Base-by-base conservation (phyloP, 1,284 basidiomycete species). In the Austroboletus niveus region DNA sequence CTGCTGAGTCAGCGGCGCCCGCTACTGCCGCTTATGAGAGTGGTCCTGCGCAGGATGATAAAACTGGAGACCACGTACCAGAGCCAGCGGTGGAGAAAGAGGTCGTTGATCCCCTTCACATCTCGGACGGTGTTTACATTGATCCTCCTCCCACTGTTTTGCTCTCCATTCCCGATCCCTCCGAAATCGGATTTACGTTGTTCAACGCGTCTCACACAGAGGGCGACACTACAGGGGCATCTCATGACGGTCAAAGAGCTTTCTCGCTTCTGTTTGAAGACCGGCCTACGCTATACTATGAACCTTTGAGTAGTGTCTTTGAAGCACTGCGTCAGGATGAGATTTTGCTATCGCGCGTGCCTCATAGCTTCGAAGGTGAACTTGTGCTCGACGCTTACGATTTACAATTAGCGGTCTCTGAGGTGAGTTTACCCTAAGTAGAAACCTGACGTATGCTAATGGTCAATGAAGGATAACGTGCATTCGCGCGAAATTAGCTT, bases 111-210 rank as follows among this genome's bases (percentile, higher is more conserved):
- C 81, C 82, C 8, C 81, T 84, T 60, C 82, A 85, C 64, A 82
- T 85, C 45, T 83, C 81, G 10, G 86, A 86, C 57, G 85, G 79
- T 29, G 79, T 85, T 43, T 85, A 82, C 61, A 85, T 87, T 49
- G 86, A 89, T 53, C 84, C 84, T n/a, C 87, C 87, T 43, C 86
- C 87, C 15, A 72, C 83, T 22, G 82, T 89, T 42, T 70, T 87
- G 42, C 62, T 89, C 31, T 76, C 80, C 17, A 60, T 87, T 20
- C 57, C 65, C 49, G 67, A 72, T 47, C 64, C 71, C 38, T 74
- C 76, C 42, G 70, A 72, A 30, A 60, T 72, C 35, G 71, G 75
- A 38, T 75, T 76, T 58, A 77, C 72, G 53, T 71, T 89, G 35
- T 89, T 89, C 70, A 89, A 82, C 62, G 72, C 75, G 40, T 75